These are phyloP conservation scores for Mimosa pudica DNA, from an alignment of 306 rosid species.

Conservation along the genomic window DNA sequence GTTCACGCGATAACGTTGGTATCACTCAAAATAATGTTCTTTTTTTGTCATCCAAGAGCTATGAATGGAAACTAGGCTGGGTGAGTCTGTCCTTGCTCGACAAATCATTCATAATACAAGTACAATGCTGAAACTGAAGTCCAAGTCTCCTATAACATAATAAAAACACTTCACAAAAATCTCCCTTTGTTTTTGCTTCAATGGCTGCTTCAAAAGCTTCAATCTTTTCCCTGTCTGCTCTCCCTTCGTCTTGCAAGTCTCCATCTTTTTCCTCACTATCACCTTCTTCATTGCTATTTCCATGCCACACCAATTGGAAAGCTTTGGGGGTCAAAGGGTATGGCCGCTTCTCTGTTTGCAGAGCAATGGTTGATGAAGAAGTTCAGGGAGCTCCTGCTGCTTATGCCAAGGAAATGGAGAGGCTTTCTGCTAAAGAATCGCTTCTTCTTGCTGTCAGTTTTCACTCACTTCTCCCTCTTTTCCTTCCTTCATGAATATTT, in stretches of 20 bases:
- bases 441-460: slow-evolving; percentile 91
- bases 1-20: neutral
- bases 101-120: neutral
- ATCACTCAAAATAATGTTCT: neutral
- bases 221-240: slow-evolving; percentile 41
- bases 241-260: slow-evolving; percentile 36
- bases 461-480: neutral
- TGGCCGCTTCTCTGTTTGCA: slow-evolving; percentile 39
- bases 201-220: slow-evolving; percentile 53
- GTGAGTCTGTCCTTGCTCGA: neutral
- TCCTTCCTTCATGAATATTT: neutral
- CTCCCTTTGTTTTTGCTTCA: slow-evolving; percentile 31
- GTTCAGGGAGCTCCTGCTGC: slow-evolving; percentile 86
- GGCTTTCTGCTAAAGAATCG: slow-evolving; percentile 96
- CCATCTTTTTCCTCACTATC: slow-evolving; percentile 23
- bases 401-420: slow-evolving; percentile 98
- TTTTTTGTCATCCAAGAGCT: neutral
- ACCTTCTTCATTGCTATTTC: slow-evolving; percentile 25
- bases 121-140: neutral
- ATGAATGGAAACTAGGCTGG: neutral
- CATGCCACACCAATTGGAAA: slow-evolving; percentile 23
- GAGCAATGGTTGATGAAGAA: slow-evolving; percentile 84
- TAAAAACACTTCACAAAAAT: neutral
- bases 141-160: neutral
- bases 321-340: slow-evolving; percentile 10